Percentiles rank a stretch among this genome's conserved stretches.
Conservation (phyloP, 2,329 filamentous ascomycete species). For the Cercospora janseana region DNA sequence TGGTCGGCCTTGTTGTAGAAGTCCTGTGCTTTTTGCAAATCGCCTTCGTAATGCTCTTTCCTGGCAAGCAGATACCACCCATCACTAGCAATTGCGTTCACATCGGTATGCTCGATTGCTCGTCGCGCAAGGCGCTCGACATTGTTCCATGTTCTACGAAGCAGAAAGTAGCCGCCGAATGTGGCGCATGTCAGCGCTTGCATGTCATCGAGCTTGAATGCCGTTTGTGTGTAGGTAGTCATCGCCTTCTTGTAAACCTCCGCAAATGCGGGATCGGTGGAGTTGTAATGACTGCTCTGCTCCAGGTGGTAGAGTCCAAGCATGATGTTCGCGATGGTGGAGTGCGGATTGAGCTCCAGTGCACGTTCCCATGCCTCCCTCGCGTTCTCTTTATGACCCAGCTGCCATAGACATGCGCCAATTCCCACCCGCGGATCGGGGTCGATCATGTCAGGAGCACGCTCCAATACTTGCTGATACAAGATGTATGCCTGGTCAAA, state of each 20-base stretch:
- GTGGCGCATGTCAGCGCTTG: conserved; percentile 85
- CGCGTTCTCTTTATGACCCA: conserved; percentile 91
- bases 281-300: conserved; percentile 75
- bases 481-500: conserved; percentile 77
- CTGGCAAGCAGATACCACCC: conserved; percentile 94
- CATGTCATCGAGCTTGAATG: conserved; percentile 90
- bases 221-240: conserved; percentile 88
- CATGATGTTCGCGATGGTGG: conserved; percentile 85
- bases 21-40: conserved; percentile 72
- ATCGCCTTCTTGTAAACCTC: conserved; percentile 88
- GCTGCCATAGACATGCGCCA: conserved; percentile 94
- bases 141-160: conserved; percentile 73
- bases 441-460: conserved; percentile 83
- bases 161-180: conserved; percentile 86
- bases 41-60: conserved; percentile 81
- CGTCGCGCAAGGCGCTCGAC: conserved; percentile 86
- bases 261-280: conserved; percentile 81
- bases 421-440: conserved; percentile 95
- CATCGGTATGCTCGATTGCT: conserved; percentile 92
- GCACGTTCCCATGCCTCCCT: conserved; percentile 86
- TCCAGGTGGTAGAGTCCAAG: conserved; percentile 89
- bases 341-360: conserved; percentile 76
- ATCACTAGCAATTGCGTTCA: conserved; percentile 94
- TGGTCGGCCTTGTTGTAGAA: conserved; percentile 90
- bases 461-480: conserved; percentile 84